Base-by-base conservation (phyloP, 345 rosid species). In the Hypericum perforatum region DNA sequence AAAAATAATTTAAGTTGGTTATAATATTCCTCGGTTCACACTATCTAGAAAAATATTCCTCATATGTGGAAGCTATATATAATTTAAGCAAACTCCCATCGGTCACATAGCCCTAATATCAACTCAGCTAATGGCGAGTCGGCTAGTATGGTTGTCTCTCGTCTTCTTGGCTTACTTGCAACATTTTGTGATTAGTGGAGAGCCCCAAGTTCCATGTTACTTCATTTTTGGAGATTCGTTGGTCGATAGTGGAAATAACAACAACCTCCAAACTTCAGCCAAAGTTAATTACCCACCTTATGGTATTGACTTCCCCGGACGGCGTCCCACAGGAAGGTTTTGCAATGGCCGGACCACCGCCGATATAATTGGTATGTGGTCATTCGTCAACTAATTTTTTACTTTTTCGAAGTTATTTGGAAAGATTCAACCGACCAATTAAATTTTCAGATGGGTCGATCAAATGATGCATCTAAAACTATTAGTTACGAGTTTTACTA, bases 221-320 rank as follows among this genome's bases (percentile, higher is more conserved):
- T 68, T 73, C 64, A 53, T 73, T 32, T 68, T 68, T 8, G 77
- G 70, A 11, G 77, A 73, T 39, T 73, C 73, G 0, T 48, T 61
- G 12, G 57, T 38, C 22, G 73, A 68, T 39, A 54, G 9, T 15
- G 70, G 77, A 53, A 73, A 73, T 36, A 70, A 70, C 43, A 73
- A 73, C 41, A 0, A 37, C 7, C 53, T 73, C 29, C n/a, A 29
- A 6, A 64, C 61, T 1, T 0, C 2, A 5, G 53, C 62, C 10
- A 64, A 50, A 49, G 70, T 42, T 0, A 60, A 73, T 50, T 73
- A 52, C 38, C 8, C 5, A 0, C 66, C 74, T 0, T 63, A 73
- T n/a, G 69, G 74, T 2, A 43, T 69, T 3, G 67, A 69, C 38
- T 69, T 54, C n/a, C 66, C 64, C 0, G 10, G 9, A 6, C 66